Conservation (phyloP, 495 filamentous ascomycete genomes). For the Penicillium malachiteum region DNA sequence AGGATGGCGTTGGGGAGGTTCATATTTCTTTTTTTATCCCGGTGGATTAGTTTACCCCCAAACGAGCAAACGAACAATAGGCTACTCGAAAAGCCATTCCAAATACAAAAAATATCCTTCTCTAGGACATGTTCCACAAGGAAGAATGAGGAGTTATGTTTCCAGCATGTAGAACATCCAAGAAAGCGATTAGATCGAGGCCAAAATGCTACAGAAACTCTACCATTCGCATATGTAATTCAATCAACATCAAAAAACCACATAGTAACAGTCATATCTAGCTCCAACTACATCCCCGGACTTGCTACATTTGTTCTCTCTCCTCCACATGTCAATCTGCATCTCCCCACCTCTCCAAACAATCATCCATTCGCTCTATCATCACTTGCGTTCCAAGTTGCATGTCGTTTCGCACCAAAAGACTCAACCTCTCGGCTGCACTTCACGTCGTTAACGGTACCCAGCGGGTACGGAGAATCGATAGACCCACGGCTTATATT, state of each 20-base stretch:
- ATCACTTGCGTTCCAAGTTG: slow-evolving; percentile 4
- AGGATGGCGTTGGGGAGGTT: neutral
- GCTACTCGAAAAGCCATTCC: neutral
- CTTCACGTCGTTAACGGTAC: slow-evolving; percentile 6
- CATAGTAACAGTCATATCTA: neutral
- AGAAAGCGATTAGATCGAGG: neutral
- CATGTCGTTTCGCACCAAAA: slow-evolving; percentile 9
- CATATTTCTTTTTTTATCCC: neutral
- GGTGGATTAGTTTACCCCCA: neutral
- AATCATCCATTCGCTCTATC: slow-evolving; percentile 8
- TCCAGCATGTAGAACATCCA: neutral
- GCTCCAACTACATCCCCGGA: slow-evolving; percentile 5
- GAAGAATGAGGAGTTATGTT: neutral
- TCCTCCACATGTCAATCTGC: neutral
- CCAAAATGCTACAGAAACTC: neutral
- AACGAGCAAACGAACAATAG: no score
- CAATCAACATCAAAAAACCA: slow-evolving; percentile 9
- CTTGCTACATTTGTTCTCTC: slow-evolving; percentile 1
- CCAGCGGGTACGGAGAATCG: slow-evolving; percentile 15
- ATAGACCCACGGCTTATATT: slow-evolving; percentile 12
- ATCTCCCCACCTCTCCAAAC: neutral
- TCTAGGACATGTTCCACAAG: no score
- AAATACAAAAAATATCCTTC: neutral
- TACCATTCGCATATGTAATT: slow-evolving; percentile 9
- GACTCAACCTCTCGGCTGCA: slow-evolving; percentile 4